Base-by-base conservation (phyloP, 306 rosid genomes). In the Fragaria iinumae region DNA sequence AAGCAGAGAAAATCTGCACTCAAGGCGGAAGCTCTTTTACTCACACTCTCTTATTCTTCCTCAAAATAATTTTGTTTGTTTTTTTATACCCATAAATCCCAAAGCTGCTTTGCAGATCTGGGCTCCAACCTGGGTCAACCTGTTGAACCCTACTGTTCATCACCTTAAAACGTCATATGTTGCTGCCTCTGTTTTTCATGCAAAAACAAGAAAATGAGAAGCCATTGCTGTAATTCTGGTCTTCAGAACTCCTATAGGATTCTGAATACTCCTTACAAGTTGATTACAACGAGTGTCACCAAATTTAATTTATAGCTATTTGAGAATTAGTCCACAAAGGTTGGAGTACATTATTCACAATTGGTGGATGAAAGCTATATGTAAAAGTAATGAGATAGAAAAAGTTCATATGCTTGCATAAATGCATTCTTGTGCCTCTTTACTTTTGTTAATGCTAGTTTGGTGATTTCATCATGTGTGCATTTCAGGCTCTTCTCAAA, bases 401-500 rank as follows among this genome's bases (percentile, higher is more conserved):
- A 48, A 55, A 55, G 18, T 21, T 41, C 53, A 38, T 8, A 7
- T 56, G 55, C 25, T 73, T 73, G 68, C 53, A 57, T 53, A 23
- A 12, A 38, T 48, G 44, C 18, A 13, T 62, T 2, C n/a, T 1
- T 14, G 68, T 41, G 38, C 67, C 41, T 39, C 43, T 41, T 73
- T 63, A 11, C 12, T 27, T 68, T 5, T 21, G 32, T 47, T n/a
- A 12, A 73, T 57, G 47, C 62, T 72, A 38, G 13, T 18, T 43
- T 72, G 11, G 45, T 64, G 23, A 64, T 18, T 64, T 74, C 20
- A 16, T 34, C 12, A 21, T 2, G 41, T 70, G 36, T 55, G 50
- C 23, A 69, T 80, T 59, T 32, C 80, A 91, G 97, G 94, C 53
- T 69, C 86, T 77, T 84, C 87, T 0, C 90, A 90, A 83, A 90